These are phyloP conservation scores for Aspergillus heteromorphus DNA, from an alignment of 495 filamentous ascomycete genomes.

Conservation along the genomic window DNA sequence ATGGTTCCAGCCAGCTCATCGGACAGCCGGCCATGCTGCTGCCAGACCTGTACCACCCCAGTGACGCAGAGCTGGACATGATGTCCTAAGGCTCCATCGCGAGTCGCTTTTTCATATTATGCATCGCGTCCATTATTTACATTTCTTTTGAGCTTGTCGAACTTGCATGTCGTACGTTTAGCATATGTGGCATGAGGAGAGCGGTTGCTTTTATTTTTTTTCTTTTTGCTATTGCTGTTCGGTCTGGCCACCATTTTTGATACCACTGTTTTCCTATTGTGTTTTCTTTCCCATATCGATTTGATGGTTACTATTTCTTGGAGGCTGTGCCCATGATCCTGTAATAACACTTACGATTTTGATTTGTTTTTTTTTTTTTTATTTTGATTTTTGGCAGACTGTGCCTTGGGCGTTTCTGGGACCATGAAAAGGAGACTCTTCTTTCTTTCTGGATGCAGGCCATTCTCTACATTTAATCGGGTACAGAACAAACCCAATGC, in stretches of 20 bases:
- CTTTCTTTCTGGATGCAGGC: neutral
- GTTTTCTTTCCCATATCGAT: neutral
- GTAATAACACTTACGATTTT: conserved; percentile 4
- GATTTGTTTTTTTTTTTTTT: neutral
- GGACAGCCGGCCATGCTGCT: conserved; percentile 33
- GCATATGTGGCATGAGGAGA: conserved; percentile 16
- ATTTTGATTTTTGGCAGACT: neutral
- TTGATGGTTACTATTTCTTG: conserved; percentile 4
- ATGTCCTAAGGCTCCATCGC: conserved; percentile 25
- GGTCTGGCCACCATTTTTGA: conserved; percentile 12
- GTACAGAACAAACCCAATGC: neutral
- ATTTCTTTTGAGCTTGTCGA: conserved; percentile 2
- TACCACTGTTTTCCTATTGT: conserved; percentile 13
- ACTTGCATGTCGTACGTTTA: neutral
- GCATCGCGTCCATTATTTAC: conserved; percentile 9
- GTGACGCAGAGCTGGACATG: conserved; percentile 35
- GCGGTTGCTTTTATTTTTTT: conserved; percentile 11
- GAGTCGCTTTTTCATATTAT: conserved; percentile 1
- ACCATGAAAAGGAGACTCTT: neutral
- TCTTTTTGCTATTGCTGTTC: too few species aligned
- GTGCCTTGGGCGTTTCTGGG: conserved; percentile 4
- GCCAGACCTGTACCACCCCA: conserved; percentile 27
- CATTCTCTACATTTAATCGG: neutral
- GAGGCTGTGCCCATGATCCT: conserved; percentile 1
- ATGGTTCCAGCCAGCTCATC: conserved; percentile 30